Evolutionary conservation across 306 rosid species (phyloP), one percentile per base, ranked within the genome.

Genomic region (Sindora glabra): DNA sequence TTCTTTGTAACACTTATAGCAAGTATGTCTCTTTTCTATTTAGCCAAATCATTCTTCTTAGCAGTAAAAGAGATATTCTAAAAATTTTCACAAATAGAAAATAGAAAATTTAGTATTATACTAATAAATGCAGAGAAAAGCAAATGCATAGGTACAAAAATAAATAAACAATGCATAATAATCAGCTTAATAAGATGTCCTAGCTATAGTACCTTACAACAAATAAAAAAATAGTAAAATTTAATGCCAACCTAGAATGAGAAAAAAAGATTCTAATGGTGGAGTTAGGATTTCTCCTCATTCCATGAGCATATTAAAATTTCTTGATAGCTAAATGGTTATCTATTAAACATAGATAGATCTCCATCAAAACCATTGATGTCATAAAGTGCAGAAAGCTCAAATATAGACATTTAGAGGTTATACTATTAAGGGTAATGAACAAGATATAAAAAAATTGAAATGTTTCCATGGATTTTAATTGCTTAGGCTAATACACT

Each of bases 1-100:
- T 89, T 89, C 81, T 82, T 97, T 0, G 90, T 82, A 16, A 94
- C 99, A 11, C 89, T 97, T 16, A 94, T 94, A 0, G 97, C 94
- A 14, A 94, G 80, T 24, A 94, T 78, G 59, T 94, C 99, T 34
- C 99, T 97, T 53, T 84, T 79, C 99, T 97, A 94, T 77, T 89
- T 89, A 19, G 82, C 70, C 25, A 79, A 79, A 67, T 89, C 87
- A 52, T 80, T 50, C 51, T 84, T 90, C 66, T 86, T 89, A 0
- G 94, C 86, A 40, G 89, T 29, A 65, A 89, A 89, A 25, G 75
- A 52, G 74, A 86, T 67, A 95, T 86, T 63, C 64, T 70, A 68
- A 44, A 41, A 59, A 81, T 80, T 74, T 74, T 42, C 70, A 81
- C 77, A 76, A 55, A 62, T 80, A 80, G 23, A 62, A 34, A 64